A percentile compares a stretch with the other conserved stretches of the same genome.
Evolutionary conservation across 2,329 filamentous ascomycete species (phyloP).

Genomic region (Ophiostoma australiae): DNA sequence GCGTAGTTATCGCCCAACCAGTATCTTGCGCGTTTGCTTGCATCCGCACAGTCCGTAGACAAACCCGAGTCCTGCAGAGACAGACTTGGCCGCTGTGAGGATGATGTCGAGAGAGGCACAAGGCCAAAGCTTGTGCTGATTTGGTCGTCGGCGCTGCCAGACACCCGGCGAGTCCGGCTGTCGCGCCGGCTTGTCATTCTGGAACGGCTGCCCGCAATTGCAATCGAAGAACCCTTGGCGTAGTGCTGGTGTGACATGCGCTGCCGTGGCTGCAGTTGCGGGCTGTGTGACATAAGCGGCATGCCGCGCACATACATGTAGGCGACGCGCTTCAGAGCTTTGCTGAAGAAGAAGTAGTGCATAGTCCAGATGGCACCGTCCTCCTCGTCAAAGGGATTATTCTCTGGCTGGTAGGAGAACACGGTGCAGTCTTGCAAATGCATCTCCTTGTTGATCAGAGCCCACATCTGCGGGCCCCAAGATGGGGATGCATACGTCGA

Average conservation of each 20-base stretch:
- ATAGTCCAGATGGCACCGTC: conserved; percentile 92
- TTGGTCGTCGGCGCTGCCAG: conserved; percentile 15
- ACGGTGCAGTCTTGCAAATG: conserved; percentile 79
- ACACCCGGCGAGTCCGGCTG: conserved; percentile 16
- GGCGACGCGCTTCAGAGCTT: conserved; percentile 81
- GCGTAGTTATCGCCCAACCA: conserved; percentile 72
- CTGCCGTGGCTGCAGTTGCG: conserved; percentile 38
- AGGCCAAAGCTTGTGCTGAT: conserved; percentile 6
- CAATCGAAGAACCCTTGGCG: conserved; percentile 22
- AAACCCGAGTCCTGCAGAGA: conserved; percentile 25
- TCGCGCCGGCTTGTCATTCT: conserved; percentile 24
- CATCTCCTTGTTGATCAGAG: conserved; percentile 91
- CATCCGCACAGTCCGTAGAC: conserved; percentile 20
- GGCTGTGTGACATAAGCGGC: conserved; percentile 64
- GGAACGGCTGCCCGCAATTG: conserved; percentile 19
- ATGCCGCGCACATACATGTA: conserved; percentile 92
- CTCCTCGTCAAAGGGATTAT: conserved; percentile 86
- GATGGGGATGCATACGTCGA: conserved; percentile 48
- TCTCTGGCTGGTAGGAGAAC: conserved; percentile 83
- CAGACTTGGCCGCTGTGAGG: conserved; percentile 32
- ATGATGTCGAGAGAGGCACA: conserved; percentile 18
- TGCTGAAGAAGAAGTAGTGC: conserved; percentile 98
- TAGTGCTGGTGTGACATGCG: conserved; percentile 24
- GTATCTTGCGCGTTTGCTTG: conserved; percentile 70
- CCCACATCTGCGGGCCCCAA: conserved; percentile 91